Evolutionary conservation across 208 protist genomes (phyloP).

Genomic region (Wallacemonas sp.): DNA sequence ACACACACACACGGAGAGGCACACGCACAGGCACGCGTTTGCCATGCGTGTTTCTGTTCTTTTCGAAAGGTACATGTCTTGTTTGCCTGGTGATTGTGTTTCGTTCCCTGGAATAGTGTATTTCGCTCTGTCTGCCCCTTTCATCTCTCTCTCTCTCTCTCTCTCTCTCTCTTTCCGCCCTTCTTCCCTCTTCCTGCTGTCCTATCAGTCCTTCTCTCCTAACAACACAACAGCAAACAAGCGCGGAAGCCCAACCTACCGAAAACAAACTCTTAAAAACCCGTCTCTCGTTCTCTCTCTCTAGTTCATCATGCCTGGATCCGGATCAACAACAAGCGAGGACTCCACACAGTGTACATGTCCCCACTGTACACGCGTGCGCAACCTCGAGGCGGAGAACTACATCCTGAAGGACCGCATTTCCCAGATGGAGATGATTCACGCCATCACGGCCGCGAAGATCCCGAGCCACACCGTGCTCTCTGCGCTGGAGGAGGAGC

Average conservation of each 20-base stretch:
- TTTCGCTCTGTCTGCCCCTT: neutral
- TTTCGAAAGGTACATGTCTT: too few relatives aligned
- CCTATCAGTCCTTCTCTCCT: neutral
- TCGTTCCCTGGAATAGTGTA: neutral
- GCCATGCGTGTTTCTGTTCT: too few relatives aligned
- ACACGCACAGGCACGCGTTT: neutral
- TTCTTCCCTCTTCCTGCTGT: neutral
- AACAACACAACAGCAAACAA: neutral
- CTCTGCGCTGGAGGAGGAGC: constrained; percentile 57
- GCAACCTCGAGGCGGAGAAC: constrained; percentile 53
- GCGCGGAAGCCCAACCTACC: neutral
- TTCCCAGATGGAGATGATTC: constrained; percentile 52
- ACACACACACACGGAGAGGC: neutral
- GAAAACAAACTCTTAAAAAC: neutral
- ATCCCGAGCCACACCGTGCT: constrained; percentile 41
- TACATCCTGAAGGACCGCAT: constrained; percentile 45
- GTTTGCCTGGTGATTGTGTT: neutral
- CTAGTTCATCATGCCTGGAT: neutral
- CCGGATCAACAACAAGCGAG: neutral
- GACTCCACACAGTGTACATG: constrained; percentile 6
- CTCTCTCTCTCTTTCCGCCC: neutral
- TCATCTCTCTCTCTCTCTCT: neutral
- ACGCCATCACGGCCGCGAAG: constrained; percentile 50
- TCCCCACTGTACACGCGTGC: constrained; percentile 28
- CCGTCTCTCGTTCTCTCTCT: too few relatives aligned